Conservation (phyloP, 2,329 filamentous ascomycete genomes). For the Scedosporium apiospermum region DNA sequence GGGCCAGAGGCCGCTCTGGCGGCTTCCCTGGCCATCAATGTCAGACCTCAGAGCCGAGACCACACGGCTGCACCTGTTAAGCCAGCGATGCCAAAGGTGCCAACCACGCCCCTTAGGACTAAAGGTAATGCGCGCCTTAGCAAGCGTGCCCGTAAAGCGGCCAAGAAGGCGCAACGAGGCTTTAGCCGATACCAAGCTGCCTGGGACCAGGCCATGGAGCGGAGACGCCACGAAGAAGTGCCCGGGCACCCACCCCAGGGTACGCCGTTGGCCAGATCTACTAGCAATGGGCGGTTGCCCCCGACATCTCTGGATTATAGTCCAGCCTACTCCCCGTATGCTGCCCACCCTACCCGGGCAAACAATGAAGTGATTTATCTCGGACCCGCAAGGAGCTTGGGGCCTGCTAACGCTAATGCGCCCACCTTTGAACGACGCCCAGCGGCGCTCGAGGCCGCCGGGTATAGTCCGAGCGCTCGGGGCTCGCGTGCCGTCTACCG, state of each 20-base stretch:
- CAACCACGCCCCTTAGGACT: slow-evolving; percentile 1
- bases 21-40: background rate
- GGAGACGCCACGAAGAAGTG: slow-evolving; percentile 2
- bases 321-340: background rate
- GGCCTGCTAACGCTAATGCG: background rate
- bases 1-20: background rate
- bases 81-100: background rate
- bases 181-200: slow-evolving; percentile 7
- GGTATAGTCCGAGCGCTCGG: background rate
- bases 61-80: background rate
- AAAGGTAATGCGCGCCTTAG: slow-evolving; percentile 1
- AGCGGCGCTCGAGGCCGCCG: background rate
- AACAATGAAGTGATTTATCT: background rate
- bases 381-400: background rate
- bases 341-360: background rate
- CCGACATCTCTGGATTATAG: background rate
- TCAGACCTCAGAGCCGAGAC: background rate
- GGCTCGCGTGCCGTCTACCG: background rate
- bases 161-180: slow-evolving; percentile 3
- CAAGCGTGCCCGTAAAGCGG: slow-evolving; percentile 1
- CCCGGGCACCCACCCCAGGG: background rate
- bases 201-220: slow-evolving; percentile 6
- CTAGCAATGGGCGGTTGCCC: background rate
- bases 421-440: background rate
- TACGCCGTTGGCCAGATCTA: background rate